Evolutionary conservation across 345 rosid genomes (phyloP), one percentile per base, ranked within the genome.

Genomic region (Syzygium aromaticum): DNA sequence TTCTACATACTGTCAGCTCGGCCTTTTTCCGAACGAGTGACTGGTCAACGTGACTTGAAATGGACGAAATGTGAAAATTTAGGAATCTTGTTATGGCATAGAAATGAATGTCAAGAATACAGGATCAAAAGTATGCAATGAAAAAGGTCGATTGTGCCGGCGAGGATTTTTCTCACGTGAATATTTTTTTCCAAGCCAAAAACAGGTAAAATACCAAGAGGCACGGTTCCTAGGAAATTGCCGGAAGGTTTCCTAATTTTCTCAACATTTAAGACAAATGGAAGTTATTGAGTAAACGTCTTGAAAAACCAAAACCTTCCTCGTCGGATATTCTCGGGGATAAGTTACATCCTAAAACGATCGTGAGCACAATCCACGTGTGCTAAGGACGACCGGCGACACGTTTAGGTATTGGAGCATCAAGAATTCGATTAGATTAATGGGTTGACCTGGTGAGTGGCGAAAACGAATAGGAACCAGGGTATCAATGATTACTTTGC

Each of bases 21-120:
- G 11, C 7, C 25, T 57, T 57, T 1, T 57, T 51, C 2, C 1
- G 7, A 51, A 1, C 1, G 2, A 1, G 11, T 25, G n/a, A n/a
- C 0, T 11, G 2, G 7, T 25, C 30, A 11, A 57, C 25, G 3
- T 1, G 0, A 59, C 12, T 13, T 25, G 27, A 27, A 59, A 25
- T 23, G 7, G 5, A 59, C 11, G 1, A 59, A 14, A 2, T 59
- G 2, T 11, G 30, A 59, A 59, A 27, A 11, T 59, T 59, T 11
- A 27, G 15, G 27, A 59, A 11, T 59, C 16, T 11, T 59, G 16
- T 11, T 59, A 1, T 43, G 6, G 1, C 46, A 6, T 5, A 43
- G 7, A 59, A 59, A 59, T 5, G 30, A 27, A n/a, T 0, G 64
- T 11, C 1, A 7, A 59, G 0, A 13, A 59, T 59, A 27, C 30